These are phyloP conservation scores for Candida sakaeoensis DNA, from an alignment of 805 yeast species.

Conservation along the genomic window DNA sequence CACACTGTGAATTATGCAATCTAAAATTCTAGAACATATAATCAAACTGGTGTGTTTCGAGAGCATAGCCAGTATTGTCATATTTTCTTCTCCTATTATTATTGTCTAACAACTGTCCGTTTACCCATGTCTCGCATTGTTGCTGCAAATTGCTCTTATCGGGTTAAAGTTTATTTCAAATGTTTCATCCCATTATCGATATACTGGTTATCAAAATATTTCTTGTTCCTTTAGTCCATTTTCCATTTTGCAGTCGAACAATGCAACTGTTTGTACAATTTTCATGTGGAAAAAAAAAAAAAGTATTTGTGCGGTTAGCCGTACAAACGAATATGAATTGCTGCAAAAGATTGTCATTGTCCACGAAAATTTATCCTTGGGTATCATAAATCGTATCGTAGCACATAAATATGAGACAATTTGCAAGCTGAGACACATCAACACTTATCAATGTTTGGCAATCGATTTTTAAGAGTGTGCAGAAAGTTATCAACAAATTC, in stretches of 20 bases:
- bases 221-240: slow-evolving; percentile 4
- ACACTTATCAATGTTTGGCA: neutral
- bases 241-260: slow-evolving; percentile 1
- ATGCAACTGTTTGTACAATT: neutral
- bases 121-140: neutral
- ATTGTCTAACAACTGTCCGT: neutral
- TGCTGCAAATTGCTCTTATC: neutral
- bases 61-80: neutral
- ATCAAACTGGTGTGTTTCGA: neutral
- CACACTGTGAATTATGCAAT: too few relatives aligned
- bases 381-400: neutral
- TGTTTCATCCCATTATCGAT: neutral
- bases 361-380: slow-evolving; percentile 2
- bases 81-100: neutral
- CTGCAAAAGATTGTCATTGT: slow-evolving; percentile 1
- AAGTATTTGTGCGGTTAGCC: slow-evolving; percentile 6
- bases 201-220: too few relatives aligned
- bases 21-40: too few relatives aligned
- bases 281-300: neutral
- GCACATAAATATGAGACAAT: neutral
- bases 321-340: neutral
- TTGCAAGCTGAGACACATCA: neutral
- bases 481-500: neutral
- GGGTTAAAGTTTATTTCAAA: neutral
- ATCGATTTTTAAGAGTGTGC: neutral